These are phyloP conservation scores for Gymnopus androsaceus DNA, from an alignment of 1,284 basidiomycete genomes.

Conservation along the genomic window DNA sequence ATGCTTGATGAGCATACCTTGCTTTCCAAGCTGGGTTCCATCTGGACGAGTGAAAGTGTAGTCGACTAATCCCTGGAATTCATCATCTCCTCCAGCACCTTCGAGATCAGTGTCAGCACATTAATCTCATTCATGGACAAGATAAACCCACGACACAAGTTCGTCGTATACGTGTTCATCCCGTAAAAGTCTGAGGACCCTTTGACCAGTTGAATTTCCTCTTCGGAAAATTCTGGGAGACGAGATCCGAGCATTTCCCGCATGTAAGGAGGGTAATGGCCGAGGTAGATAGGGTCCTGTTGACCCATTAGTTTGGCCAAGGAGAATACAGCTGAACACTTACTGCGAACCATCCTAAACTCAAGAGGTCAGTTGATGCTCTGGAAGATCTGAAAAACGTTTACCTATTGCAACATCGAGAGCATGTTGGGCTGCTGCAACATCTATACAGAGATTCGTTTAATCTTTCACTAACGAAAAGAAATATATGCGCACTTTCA, in stretches of 20 bases:
- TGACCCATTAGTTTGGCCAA: conserved; percentile 36
- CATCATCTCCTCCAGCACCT: conserved; percentile 64
- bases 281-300: conserved; percentile 74
- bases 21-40: conserved; percentile 67
- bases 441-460: conserved; percentile 39
- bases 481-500: conserved; percentile 50
- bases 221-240: conserved; percentile 64
- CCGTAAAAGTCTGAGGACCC: conserved; percentile 74
- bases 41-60: conserved; percentile 65
- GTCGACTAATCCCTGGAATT: conserved; percentile 65
- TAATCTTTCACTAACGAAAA: conserved; percentile 1
- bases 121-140: conserved; percentile 6
- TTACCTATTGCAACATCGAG: conserved; percentile 66
- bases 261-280: conserved; percentile 65
- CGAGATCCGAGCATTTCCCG: conserved; percentile 61
- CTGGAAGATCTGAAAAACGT: conserved; percentile 27
- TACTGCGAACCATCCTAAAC: conserved; percentile 63
- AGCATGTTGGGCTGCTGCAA: conserved; percentile 65
- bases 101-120: neutral
- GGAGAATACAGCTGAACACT: conserved; percentile 41
- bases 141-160: conserved; percentile 57
- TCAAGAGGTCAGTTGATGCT: conserved; percentile 15
- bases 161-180: conserved; percentile 75
- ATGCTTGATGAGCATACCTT: conserved; percentile 42
- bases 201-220: conserved; percentile 63